A percentile compares a stretch with the other conserved stretches of the same genome.
Evolutionary conservation across 2,329 filamentous ascomycete genomes (phyloP).

Genomic region (Penicillium sp.): DNA sequence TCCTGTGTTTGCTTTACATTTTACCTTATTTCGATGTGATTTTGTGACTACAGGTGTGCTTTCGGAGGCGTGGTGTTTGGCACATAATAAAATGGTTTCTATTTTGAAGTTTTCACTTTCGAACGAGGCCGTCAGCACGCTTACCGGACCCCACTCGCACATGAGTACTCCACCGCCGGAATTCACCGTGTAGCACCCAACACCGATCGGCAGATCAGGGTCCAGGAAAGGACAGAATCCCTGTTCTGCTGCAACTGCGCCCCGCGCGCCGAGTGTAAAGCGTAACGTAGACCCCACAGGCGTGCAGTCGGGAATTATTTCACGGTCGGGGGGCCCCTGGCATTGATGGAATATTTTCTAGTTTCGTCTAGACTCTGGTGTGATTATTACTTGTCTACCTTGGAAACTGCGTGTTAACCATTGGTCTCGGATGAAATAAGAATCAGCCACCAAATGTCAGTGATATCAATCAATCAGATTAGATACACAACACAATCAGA

Average conservation of each 20-base stretch:
- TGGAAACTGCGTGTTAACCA: background rate
- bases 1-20: background rate
- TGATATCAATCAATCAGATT: constrained; percentile 22
- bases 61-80: background rate
- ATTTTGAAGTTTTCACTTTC: background rate
- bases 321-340: background rate
- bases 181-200: background rate
- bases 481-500: constrained; percentile 12
- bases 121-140: background rate
- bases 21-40: constrained; percentile 1
- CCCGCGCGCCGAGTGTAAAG: background rate
- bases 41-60: constrained; percentile 8
- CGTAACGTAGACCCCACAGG: background rate
- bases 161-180: background rate
- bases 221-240: background rate
- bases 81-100: constrained; percentile 8
- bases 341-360: background rate
- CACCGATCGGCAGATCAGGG: background rate
- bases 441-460: background rate
- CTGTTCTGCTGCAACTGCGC: background rate
- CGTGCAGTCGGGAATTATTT: background rate
- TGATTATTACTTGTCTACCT: background rate
- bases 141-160: background rate
- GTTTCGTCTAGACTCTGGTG: background rate
- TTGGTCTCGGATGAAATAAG: background rate